Conservation (phyloP, 495 filamentous ascomycete species). For the Cercophora scortea region DNA sequence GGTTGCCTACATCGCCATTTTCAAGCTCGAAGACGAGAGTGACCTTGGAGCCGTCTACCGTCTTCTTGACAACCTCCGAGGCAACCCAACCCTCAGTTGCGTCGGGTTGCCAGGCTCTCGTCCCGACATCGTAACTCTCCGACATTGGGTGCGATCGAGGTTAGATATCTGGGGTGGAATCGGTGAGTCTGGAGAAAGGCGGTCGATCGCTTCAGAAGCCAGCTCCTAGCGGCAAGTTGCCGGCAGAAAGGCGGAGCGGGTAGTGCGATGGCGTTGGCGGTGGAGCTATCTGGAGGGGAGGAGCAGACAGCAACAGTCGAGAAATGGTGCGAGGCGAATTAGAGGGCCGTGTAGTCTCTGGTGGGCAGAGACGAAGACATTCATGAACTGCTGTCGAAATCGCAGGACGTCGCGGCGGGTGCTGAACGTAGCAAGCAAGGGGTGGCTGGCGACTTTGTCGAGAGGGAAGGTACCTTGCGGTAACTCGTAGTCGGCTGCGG, state of each 20-base stretch:
- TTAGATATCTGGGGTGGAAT: slow-evolving; percentile 2
- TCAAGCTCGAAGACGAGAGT: slow-evolving; percentile 76
- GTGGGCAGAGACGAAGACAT: slow-evolving; percentile 11
- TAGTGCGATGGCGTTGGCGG: slow-evolving; percentile 3
- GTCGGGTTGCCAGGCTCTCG: slow-evolving; percentile 97
- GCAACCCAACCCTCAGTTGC: slow-evolving; percentile 91
- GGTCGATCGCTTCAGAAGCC: slow-evolving; percentile 19
- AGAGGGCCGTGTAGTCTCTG: slow-evolving; percentile 9
- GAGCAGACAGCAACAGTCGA: neutral
- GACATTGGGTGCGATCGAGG: slow-evolving; percentile 55
- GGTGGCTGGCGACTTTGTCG: slow-evolving; percentile 1
- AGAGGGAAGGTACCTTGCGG: neutral
- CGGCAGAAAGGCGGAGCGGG: slow-evolving; percentile 3
- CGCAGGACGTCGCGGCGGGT: no score
- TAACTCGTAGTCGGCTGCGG: no score
- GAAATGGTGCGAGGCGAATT: slow-evolving; percentile 1
- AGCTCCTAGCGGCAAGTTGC: slow-evolving; percentile 11
- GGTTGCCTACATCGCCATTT: slow-evolving; percentile 75
- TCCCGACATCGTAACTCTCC: slow-evolving; percentile 95
- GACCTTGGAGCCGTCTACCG: slow-evolving; percentile 76
- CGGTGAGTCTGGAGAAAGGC: slow-evolving; percentile 1
- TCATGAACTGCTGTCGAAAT: slow-evolving; percentile 2
- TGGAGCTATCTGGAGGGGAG: slow-evolving; percentile 3
- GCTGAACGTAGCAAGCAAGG: no score
- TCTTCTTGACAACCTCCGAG: slow-evolving; percentile 87